phyloP scores from a whole-genome alignment of 495 filamentous ascomycete species.

The Podospora australis region DNA sequence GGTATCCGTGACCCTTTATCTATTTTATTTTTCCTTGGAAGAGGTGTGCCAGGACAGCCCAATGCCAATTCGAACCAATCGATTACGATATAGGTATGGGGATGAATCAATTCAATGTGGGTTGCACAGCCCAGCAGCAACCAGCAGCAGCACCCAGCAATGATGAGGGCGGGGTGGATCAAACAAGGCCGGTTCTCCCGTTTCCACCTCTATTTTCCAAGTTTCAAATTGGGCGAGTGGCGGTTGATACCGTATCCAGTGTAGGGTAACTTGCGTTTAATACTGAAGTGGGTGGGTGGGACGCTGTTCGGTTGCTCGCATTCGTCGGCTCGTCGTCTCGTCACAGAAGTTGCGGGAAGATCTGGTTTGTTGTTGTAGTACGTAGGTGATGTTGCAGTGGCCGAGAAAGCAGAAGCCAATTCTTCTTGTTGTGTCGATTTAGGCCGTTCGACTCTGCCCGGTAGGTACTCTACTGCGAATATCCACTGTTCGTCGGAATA shows the following conservation, averaged over 20 bases:
- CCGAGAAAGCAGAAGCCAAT: too few species aligned
- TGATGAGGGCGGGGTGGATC: not conserved
- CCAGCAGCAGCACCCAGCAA: not conserved
- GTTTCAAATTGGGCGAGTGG: constrained; percentile 8
- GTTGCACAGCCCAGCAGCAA: too few species aligned
- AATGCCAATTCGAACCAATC: not conserved
- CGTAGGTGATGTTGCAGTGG: too few species aligned
- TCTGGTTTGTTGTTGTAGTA: too few species aligned
- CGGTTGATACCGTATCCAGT: too few species aligned
- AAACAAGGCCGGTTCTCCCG: not conserved
- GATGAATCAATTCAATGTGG: too few species aligned
- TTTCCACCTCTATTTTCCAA: constrained; percentile 4
- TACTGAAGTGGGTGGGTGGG: too few species aligned
- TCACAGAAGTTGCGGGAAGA: too few species aligned
- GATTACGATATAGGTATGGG: not conserved
- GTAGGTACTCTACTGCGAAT: too few species aligned
- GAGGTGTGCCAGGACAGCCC: too few species aligned
- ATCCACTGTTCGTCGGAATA: not conserved
- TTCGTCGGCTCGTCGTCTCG: not conserved
- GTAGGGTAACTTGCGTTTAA: too few species aligned
- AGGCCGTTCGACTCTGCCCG: too few species aligned
- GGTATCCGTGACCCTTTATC: constrained; percentile 18
- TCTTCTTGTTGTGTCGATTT: not conserved
- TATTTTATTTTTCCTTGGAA: not conserved
- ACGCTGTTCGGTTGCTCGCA: not conserved